These are phyloP conservation scores for Hemisphaericaspora xylofermentans DNA, from an alignment of 1,139 yeast genomes.

Conservation along the genomic window DNA sequence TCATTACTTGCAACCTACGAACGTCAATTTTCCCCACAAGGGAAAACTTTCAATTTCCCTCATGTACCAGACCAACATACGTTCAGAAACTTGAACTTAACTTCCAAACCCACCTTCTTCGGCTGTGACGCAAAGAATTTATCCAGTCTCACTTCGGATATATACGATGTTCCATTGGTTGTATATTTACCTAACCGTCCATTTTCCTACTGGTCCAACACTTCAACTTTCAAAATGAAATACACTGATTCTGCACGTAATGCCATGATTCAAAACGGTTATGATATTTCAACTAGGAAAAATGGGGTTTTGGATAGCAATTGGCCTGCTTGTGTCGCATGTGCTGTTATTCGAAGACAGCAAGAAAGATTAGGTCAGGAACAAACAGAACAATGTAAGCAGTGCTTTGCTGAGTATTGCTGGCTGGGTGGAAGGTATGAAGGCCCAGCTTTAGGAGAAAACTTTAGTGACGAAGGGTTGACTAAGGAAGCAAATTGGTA, in stretches of 20 bases:
- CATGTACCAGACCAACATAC: constrained; percentile 37
- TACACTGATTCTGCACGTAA: constrained; percentile 36
- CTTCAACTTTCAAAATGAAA: constrained; percentile 34
- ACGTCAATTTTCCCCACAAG: constrained; percentile 34
- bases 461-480: constrained; percentile 39
- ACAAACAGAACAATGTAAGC: constrained; percentile 39
- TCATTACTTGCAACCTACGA: constrained; percentile 33
- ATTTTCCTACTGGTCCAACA: constrained; percentile 35
- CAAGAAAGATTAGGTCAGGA: constrained; percentile 37
- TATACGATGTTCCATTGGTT: constrained; percentile 37
- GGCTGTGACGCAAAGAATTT: constrained; percentile 44
- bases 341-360: constrained; percentile 45
- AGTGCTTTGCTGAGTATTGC: constrained; percentile 40
- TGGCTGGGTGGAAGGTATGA: constrained; percentile 35
- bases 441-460: constrained; percentile 25
- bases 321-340: constrained; percentile 47
- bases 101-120: constrained; percentile 44
- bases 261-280: constrained; percentile 41
- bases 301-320: constrained; percentile 35
- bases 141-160: constrained; percentile 34
- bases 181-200: constrained; percentile 44
- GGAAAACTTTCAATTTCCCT: constrained; percentile 30
- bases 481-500: constrained; percentile 9
- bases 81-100: constrained; percentile 35
- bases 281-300: constrained; percentile 29